A percentile compares a stretch with the other conserved stretches of the same genome.
Evolutionary conservation across 192 early-diverging fungal genomes (phyloP).

Genomic region (Coemansia sp.): DNA sequence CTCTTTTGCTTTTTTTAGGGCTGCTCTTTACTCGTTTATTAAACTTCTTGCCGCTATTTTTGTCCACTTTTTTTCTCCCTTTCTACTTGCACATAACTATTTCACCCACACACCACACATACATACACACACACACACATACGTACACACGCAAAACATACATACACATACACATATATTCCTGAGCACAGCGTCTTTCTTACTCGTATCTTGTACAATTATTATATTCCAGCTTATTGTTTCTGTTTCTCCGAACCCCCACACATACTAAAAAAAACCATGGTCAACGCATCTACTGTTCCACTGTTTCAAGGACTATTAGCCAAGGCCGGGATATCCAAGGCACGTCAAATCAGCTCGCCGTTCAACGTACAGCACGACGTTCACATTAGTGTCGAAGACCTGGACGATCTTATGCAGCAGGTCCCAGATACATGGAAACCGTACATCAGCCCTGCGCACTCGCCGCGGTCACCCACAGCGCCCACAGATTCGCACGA

Average conservation of each 20-base stretch:
- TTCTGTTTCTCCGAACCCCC: background rate
- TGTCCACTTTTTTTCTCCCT: background rate
- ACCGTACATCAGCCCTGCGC: conserved; percentile 38
- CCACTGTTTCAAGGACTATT: conserved; percentile 46
- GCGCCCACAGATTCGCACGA: background rate
- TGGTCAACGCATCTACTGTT: conserved; percentile 37
- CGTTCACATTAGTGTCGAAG: conserved; percentile 55
- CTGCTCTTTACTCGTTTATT: background rate
- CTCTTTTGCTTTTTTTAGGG: background rate
- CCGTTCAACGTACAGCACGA: conserved; percentile 57
- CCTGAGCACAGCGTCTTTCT: background rate
- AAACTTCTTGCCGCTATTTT: background rate
- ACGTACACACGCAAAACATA: background rate
- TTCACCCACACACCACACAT: background rate
- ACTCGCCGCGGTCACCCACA: conserved; percentile 20
- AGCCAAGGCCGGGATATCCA: conserved; percentile 48
- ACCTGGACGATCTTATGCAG: conserved; percentile 51
- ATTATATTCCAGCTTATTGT: background rate
- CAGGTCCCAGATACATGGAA: conserved; percentile 47
- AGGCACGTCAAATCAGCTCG: conserved; percentile 48
- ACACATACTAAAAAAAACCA: conserved; percentile 9
- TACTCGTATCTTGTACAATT: conserved; percentile 6
- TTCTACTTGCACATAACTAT: background rate
- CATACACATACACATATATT: background rate
- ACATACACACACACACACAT: background rate